phyloP scores from a whole-genome alignment of 192 early-diverging fungal genomes.

The Backusella tarrabulga region DNA sequence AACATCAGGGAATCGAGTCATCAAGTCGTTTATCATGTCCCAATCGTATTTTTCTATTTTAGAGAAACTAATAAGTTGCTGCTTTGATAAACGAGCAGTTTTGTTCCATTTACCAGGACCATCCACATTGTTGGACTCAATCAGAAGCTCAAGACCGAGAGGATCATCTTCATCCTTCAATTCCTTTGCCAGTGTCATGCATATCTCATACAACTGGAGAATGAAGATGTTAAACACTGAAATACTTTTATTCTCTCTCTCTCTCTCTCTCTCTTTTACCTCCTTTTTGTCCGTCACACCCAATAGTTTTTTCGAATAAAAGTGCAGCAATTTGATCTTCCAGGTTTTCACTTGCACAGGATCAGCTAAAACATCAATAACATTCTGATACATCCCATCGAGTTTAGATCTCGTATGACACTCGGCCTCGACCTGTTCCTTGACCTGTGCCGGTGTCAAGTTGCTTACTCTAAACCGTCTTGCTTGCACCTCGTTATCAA shows the following conservation, averaged over 20 bases:
- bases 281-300: constrained; percentile 15
- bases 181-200: constrained; percentile 28
- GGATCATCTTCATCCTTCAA: constrained; percentile 33
- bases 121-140: constrained; percentile 44
- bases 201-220: constrained; percentile 38
- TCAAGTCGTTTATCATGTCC: constrained; percentile 38
- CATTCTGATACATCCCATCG: constrained; percentile 22
- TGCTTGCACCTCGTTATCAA: constrained; percentile 59
- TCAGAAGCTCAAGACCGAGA: constrained; percentile 46
- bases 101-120: constrained; percentile 26
- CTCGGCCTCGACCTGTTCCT: constrained; percentile 63
- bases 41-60: constrained; percentile 45
- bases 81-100: too few relatives aligned
- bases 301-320: constrained; percentile 14
- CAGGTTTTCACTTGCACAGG: neutral
- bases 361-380: neutral
- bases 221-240: neutral
- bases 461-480: constrained; percentile 70
- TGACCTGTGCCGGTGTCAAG: constrained; percentile 56
- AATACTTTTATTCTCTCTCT: too few relatives aligned
- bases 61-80: too few relatives aligned
- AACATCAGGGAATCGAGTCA: constrained; percentile 41
- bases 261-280: neutral
- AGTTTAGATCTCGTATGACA: constrained; percentile 56
- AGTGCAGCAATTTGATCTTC: constrained; percentile 21